These are phyloP conservation scores for Epicoccum nigrum DNA, from an alignment of 2,329 filamentous ascomycete genomes.

Conservation along the genomic window DNA sequence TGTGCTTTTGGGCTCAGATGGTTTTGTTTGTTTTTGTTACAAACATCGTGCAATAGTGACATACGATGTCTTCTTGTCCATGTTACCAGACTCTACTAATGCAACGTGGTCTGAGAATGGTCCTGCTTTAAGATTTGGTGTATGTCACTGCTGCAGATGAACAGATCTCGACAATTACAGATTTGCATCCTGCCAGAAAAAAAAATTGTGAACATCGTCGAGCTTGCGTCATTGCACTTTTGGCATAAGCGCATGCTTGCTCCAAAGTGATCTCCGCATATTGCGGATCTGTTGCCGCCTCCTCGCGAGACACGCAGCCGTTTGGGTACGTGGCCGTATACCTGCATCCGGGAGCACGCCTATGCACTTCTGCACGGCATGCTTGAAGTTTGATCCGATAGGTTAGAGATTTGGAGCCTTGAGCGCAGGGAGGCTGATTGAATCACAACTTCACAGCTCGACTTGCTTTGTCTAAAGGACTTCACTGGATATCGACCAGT, in stretches of 20 bases:
- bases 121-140: neutral
- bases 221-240: conserved; percentile 38
- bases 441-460: conserved; percentile 8
- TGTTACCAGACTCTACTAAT: neutral
- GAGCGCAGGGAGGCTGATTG: conserved; percentile 8
- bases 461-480: conserved; percentile 1
- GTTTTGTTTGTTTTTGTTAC: neutral
- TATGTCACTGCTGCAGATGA: neutral
- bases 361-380: conserved; percentile 27
- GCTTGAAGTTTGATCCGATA: conserved; percentile 23
- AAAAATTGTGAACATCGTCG: conserved; percentile 19
- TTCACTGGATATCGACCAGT: neutral
- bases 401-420: conserved; percentile 4
- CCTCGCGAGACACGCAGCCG: conserved; percentile 39
- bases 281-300: conserved; percentile 41
- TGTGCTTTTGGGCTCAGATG: conserved; percentile 6
- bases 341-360: conserved; percentile 24
- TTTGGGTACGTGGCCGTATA: conserved; percentile 25
- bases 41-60: neutral
- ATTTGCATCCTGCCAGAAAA: conserved; percentile 15
- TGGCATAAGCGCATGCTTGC: conserved; percentile 29
- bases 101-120: neutral
- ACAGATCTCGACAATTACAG: conserved; percentile 12
- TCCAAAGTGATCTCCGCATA: conserved; percentile 30
- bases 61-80: neutral